These are phyloP conservation scores for Lepidium didymum DNA, from an alignment of 345 rosid species.

Conservation along the genomic window DNA sequence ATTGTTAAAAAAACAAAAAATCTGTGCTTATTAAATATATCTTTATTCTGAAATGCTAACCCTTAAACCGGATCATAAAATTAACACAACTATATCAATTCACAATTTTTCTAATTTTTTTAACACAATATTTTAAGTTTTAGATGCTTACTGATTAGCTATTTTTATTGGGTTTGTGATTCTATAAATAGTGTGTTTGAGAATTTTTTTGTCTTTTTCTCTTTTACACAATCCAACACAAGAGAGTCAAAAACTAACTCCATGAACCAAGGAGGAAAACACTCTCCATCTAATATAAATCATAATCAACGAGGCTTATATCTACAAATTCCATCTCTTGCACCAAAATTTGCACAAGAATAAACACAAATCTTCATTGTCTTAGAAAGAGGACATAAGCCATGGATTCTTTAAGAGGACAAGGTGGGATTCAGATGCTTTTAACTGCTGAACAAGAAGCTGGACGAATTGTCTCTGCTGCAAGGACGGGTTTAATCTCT, in stretches of 20 bases:
- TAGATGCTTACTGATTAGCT: neutral
- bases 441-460: conserved; percentile 38
- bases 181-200: neutral
- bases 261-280: conserved; percentile 26
- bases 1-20: too few species aligned
- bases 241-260: conserved; percentile 29
- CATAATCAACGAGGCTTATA: conserved; percentile 5
- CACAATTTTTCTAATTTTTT: neutral
- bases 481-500: conserved; percentile 22
- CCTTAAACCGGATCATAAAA: too few species aligned
- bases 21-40: too few species aligned
- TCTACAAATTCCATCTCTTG: conserved; percentile 3
- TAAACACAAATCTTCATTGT: conserved; percentile 9
- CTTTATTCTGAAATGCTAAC: too few species aligned
- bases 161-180: neutral
- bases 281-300: conserved; percentile 5
- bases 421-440: conserved; percentile 35
- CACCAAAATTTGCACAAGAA: conserved; percentile 2
- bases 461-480: conserved; percentile 24
- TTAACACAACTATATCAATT: neutral
- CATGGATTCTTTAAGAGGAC: conserved; percentile 32
- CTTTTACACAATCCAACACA: neutral
- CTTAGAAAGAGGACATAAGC: conserved; percentile 5
- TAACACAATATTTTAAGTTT: neutral
- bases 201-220: neutral